Evolutionary conservation across 2,329 filamentous ascomycete genomes (phyloP).

Genomic region (Beauveria asiatica): DNA sequence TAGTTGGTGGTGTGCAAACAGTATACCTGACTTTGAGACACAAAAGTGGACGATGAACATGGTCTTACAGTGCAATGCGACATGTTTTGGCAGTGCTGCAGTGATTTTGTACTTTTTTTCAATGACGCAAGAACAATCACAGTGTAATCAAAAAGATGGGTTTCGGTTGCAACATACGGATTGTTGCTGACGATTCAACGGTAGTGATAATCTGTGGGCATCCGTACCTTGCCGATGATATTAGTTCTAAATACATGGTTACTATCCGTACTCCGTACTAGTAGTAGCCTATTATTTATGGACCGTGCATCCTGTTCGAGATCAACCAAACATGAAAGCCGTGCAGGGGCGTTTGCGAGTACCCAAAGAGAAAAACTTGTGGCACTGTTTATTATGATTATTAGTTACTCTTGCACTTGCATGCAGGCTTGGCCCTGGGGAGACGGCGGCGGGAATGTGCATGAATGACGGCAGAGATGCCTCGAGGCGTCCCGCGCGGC

Average conservation of each 20-base stretch:
- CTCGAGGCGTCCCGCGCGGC: conserved; percentile 6
- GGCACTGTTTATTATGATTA: neutral
- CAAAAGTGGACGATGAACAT: neutral
- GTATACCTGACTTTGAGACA: neutral
- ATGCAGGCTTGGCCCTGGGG: neutral
- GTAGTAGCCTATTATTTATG: neutral
- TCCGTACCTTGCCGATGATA: neutral
- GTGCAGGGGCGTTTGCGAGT: neutral
- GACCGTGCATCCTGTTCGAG: neutral
- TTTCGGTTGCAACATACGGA: neutral
- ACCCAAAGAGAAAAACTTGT: too few species aligned
- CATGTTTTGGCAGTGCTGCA: too few species aligned
- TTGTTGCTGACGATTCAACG: neutral
- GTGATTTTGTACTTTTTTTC: too few species aligned
- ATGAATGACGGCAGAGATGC: neutral
- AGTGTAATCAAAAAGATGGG: neutral
- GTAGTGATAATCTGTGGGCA: neutral
- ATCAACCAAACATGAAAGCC: neutral
- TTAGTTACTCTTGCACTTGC: neutral
- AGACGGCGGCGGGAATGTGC: neutral
- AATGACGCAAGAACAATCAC: too few species aligned
- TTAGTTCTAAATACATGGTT: too few species aligned
- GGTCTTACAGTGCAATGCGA: neutral
- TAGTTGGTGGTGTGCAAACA: too few species aligned
- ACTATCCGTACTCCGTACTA: neutral